A percentile compares a stretch with the other conserved stretches of the same genome.
Conservation (phyloP, 2,329 filamentous ascomycete genomes). For the Colletotrichum tamarilloi region DNA sequence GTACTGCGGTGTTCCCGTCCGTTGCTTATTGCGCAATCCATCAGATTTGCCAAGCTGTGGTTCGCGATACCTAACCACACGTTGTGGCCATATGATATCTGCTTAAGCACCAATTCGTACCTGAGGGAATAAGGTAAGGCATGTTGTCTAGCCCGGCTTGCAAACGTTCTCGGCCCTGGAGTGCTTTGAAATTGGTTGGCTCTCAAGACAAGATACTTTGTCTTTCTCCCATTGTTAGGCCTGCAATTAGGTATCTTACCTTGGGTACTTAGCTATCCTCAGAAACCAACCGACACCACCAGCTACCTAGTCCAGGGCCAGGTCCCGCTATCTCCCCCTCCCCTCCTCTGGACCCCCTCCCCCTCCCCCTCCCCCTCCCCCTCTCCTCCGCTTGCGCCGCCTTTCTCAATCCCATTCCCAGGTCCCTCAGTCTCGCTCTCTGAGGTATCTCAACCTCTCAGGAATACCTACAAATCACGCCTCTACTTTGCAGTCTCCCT, state of each 20-base stretch:
- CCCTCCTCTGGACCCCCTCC: background rate
- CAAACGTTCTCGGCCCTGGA: no score
- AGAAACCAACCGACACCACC: background rate
- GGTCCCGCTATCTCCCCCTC: background rate
- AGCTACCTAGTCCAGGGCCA: background rate
- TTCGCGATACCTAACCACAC: background rate
- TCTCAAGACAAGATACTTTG: background rate
- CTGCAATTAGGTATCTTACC: background rate
- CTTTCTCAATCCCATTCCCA: conserved; percentile 6
- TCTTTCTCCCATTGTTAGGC: background rate
- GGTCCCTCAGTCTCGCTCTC: background rate
- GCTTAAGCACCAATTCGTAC: no score
- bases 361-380: conserved; percentile 1
- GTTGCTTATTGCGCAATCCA: background rate
- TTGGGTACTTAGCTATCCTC: background rate
- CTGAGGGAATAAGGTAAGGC: no score
- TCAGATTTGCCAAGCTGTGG: background rate
- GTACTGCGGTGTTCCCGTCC: no score
- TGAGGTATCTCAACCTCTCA: no score
- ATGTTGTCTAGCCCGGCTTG: no score
- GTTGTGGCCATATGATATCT: no score
- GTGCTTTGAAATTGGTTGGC: no score
- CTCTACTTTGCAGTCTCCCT: background rate
- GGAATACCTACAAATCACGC: background rate
- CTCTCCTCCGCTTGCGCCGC: background rate